These are phyloP conservation scores for Pythium sp. DNA, from an alignment of 352 stramenopile species.

Conservation along the genomic window DNA sequence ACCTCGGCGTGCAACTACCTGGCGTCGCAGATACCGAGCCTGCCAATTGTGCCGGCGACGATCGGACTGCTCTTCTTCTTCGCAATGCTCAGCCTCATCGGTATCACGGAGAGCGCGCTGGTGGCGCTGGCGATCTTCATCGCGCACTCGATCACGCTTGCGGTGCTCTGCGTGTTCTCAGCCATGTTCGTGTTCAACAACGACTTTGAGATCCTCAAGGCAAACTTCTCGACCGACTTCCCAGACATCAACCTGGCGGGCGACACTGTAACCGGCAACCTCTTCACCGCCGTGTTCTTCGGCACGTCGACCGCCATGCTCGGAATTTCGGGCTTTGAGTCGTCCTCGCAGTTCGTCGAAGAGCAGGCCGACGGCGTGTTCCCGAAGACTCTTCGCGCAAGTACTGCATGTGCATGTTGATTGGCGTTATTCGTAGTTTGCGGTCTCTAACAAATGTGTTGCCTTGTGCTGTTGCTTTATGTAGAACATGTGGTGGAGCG, in stretches of 20 bases:
- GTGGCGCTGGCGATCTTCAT: conserved; percentile 92
- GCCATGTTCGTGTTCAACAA: conserved; percentile 77
- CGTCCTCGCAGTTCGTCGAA: conserved; percentile 93
- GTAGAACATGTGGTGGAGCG: conserved; percentile 93
- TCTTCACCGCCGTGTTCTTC: conserved; percentile 89
- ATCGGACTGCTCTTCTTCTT: conserved; percentile 91
- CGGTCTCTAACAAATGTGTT: conserved; percentile 4
- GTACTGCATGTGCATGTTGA: neutral
- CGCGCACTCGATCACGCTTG: conserved; percentile 83
- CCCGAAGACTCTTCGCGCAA: conserved; percentile 88
- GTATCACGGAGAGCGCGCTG: conserved; percentile 91
- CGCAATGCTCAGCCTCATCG: conserved; percentile 86
- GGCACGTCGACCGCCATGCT: conserved; percentile 93
- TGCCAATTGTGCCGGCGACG: conserved; percentile 77
- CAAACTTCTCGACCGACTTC: conserved; percentile 85
- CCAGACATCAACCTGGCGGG: conserved; percentile 88
- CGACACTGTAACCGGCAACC: conserved; percentile 70
- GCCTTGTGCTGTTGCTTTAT: conserved; percentile 2
- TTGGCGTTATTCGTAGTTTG: neutral
- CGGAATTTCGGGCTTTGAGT: conserved; percentile 94
- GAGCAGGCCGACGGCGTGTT: conserved; percentile 94
- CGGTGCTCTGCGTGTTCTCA: conserved; percentile 75
- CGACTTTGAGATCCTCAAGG: conserved; percentile 72
- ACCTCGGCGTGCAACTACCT: conserved; percentile 88
- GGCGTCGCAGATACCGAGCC: conserved; percentile 64